Evolutionary conservation across 495 filamentous ascomycete genomes (phyloP).

Genomic region (Hyaloscypha variabilis): DNA sequence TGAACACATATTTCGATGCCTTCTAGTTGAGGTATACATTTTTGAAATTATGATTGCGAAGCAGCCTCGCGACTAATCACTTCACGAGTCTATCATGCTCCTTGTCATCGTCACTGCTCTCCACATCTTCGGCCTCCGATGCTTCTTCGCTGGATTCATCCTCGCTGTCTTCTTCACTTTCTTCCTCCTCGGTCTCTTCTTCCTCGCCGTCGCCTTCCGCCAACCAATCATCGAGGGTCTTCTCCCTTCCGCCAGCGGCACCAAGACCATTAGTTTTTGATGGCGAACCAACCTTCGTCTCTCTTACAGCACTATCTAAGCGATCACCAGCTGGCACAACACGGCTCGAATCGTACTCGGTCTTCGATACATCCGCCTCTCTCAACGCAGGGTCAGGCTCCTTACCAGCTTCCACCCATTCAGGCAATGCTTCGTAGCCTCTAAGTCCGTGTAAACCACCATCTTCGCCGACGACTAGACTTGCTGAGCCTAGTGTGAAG

Average conservation of each 20-base stretch:
- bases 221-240: conserved; percentile 90
- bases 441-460: conserved; percentile 67
- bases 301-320: conserved; percentile 56
- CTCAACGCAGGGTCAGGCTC: conserved; percentile 80
- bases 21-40: conserved; percentile 22
- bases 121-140: conserved; percentile 41
- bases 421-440: conserved; percentile 78
- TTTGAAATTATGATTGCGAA: conserved; percentile 11
- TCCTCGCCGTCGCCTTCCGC: conserved; percentile 57
- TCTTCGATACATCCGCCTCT: conserved; percentile 42
- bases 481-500: conserved; percentile 78
- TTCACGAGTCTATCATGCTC: conserved; percentile 50
- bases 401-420: conserved; percentile 79
- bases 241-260: conserved; percentile 41
- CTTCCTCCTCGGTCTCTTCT: conserved; percentile 52
- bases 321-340: conserved; percentile 63
- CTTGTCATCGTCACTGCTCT: conserved; percentile 42
- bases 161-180: conserved; percentile 37
- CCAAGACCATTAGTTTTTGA: conserved; percentile 29
- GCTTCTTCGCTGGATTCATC: conserved; percentile 50
- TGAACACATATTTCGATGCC: conserved; percentile 1
- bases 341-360: conserved; percentile 43
- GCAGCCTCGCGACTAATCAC: conserved; percentile 25
- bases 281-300: conserved; percentile 24
- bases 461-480: conserved; percentile 78